These are phyloP conservation scores for Phytopythium chamaehyphon DNA, from an alignment of 352 stramenopile species.

Conservation along the genomic window DNA sequence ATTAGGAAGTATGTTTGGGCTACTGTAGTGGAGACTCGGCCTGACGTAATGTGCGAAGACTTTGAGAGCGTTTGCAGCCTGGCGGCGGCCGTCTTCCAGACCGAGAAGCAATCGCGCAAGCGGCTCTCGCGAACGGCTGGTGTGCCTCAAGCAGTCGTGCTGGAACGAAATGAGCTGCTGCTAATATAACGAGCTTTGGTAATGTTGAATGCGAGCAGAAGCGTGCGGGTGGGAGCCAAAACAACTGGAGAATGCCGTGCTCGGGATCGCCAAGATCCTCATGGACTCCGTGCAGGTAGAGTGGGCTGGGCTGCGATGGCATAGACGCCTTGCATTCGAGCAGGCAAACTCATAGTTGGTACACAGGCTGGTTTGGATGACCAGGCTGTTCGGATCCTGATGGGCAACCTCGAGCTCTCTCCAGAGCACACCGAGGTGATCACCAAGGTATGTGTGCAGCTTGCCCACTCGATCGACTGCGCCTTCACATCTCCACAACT, in stretches of 20 bases:
- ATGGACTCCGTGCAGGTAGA: slow-evolving; percentile 66
- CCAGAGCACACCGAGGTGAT: slow-evolving; percentile 38
- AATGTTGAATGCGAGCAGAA: slow-evolving; percentile 19
- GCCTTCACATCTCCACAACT: too few species aligned
- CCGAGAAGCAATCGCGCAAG: slow-evolving; percentile 64
- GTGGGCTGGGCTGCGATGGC: background rate
- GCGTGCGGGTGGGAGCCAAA: slow-evolving; percentile 51
- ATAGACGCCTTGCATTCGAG: too few species aligned
- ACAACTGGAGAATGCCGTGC: slow-evolving; percentile 47
- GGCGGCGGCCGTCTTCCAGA: slow-evolving; percentile 50
- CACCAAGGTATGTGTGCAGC: slow-evolving; percentile 25
- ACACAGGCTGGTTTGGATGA: slow-evolving; percentile 40
- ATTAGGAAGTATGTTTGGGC: too few species aligned
- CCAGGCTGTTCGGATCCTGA: slow-evolving; percentile 30
- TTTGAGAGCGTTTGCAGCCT: slow-evolving; percentile 55
- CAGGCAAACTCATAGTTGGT: background rate
- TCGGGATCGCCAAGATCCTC: slow-evolving; percentile 68
- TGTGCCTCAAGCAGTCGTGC: slow-evolving; percentile 12
- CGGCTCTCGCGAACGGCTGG: slow-evolving; percentile 52
- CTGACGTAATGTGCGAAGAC: slow-evolving; percentile 25
- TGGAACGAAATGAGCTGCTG: background rate
- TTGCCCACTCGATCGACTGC: background rate
- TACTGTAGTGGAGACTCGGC: background rate
- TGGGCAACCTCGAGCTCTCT: slow-evolving; percentile 45
- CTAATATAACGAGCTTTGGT: background rate